These are phyloP conservation scores for Craspedostauros australis DNA, from an alignment of 108 stramenopile species.

Conservation along the genomic window DNA sequence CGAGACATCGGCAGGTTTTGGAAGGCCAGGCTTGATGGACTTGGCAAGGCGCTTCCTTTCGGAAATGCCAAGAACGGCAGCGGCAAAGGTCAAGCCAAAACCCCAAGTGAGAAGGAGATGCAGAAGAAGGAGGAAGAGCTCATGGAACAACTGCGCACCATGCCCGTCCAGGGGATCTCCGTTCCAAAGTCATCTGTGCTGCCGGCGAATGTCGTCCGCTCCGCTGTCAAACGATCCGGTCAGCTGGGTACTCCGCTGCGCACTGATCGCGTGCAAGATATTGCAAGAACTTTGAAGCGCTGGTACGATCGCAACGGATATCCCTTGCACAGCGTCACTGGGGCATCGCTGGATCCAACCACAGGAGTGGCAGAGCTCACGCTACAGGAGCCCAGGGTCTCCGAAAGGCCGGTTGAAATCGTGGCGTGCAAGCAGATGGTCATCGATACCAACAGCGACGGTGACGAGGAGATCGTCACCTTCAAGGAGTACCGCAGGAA, in stretches of 20 bases:
- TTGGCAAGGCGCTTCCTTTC: too few relatives aligned
- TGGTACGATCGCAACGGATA: constrained; percentile 73
- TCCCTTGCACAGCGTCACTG: constrained; percentile 67
- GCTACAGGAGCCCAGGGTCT: constrained; percentile 36
- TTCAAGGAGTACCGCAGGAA: constrained; percentile 33
- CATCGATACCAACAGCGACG: constrained; percentile 38
- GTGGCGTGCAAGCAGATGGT: constrained; percentile 63
- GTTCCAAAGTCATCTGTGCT: constrained; percentile 60
- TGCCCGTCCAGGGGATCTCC: constrained; percentile 25
- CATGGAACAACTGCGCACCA: constrained; percentile 25
- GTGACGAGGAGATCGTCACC: constrained; percentile 38
- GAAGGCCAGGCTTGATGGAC: too few relatives aligned
- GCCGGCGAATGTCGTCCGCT: constrained; percentile 48
- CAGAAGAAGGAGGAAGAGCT: constrained; percentile 21
- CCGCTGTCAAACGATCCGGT: constrained; percentile 54
- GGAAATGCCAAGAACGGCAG: too few relatives aligned
- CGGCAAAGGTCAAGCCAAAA: too few relatives aligned
- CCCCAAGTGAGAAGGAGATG: too few relatives aligned
- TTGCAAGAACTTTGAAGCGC: constrained; percentile 47
- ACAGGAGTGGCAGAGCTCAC: constrained; percentile 33
- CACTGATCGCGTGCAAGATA: constrained; percentile 52
- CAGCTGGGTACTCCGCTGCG: constrained; percentile 54
- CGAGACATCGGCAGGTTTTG: too few relatives aligned
- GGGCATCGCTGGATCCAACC: constrained; percentile 51
- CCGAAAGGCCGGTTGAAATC: constrained; percentile 45